Evolutionary conservation across 768 basidiomycete species (phyloP), one percentile per base, ranked within the genome.

Genomic region (Tricholoma matsutake): DNA sequence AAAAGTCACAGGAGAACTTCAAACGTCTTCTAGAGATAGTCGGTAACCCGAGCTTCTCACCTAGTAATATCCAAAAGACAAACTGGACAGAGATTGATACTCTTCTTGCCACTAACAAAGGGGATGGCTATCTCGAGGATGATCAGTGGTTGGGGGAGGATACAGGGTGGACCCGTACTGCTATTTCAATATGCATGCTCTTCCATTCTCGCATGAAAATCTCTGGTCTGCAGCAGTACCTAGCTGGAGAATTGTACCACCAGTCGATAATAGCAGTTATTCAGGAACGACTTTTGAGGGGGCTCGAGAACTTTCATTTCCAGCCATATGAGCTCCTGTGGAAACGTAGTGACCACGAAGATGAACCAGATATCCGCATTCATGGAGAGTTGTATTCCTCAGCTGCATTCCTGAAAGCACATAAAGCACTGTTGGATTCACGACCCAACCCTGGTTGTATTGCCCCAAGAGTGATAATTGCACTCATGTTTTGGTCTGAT

Each of bases 321-420:
- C 64, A 59, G 1, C 71, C 67, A 1, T 73, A 63, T 49, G 35
- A 68, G 10, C 58, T 65, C 22, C 61, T 39, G 34, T 67, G 66
- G 67, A 22, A 22, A 9, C 2, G 3, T 7, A 11, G 16, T 4
- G n/a, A n/a, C n/a, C n/a, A n/a, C n/a, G n/a, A n/a, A n/a, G n/a
- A n/a, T n/a, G n/a, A n/a, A n/a, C n/a, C n/a, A n/a, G n/a, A n/a
- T n/a, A n/a, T n/a, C n/a, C n/a, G n/a, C n/a, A n/a, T n/a, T n/a
- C n/a, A n/a, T n/a, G n/a, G n/a, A n/a, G n/a, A n/a, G n/a, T n/a
- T n/a, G n/a, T n/a, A n/a, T n/a, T n/a, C n/a, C n/a, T n/a, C n/a
- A n/a, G n/a, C n/a, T n/a, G n/a, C n/a, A n/a, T n/a, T n/a, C n/a
- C n/a, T n/a, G n/a, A n/a, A n/a, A n/a, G n/a, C n/a, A n/a, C n/a